Base-by-base conservation (phyloP, 495 filamentous ascomycete genomes). In the Penicillium malachiteum region DNA sequence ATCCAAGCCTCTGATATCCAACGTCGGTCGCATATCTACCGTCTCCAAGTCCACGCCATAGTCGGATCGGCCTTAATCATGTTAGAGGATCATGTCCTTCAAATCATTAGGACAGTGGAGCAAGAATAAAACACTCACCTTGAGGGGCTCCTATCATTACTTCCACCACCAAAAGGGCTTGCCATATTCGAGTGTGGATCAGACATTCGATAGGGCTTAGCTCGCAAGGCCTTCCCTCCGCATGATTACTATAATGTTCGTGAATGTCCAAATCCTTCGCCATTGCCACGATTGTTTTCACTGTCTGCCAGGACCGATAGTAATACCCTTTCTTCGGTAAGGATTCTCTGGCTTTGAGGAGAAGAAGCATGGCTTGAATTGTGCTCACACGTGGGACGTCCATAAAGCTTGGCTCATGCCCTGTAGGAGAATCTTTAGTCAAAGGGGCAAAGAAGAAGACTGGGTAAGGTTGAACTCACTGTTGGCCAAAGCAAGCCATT, bases 281-380 rank as follows among this genome's bases (percentile, higher is more conserved):
- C 89, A 98, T 95, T 10, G 90, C 86, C 18, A 96, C 86, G 51
- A 92, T 87, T 40, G 89, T 91, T 50, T 96, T 92, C 44, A 97
- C 85, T 7, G 89, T 95, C 84, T 96, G 96, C 94, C 94, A 98
- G 10, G 94, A 98, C 21, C 94, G 84, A 67, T 92, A 97, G 71
- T 94, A 98, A 69, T 98, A 98, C 1, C 94, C 94, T 62, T 91
- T 86, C 67, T 94, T 94, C 2, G 95, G 95, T 43, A 87, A 83
- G 32, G 90, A 87, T 68, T 98, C 94, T 57, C 92, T 80, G 2
- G 94, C 95, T 74, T 98, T 98, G 14, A 96, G 69, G 38, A 97
- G 74, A 33, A 98, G 84, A 48, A 97, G 76, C 52, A 96, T 73
- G 1, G 91, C 95, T 72, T 98, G 94, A 12, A 98, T 87, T 5